A percentile compares a stretch with the other conserved stretches of the same genome.
These are phyloP conservation scores for Andrographis paniculata DNA, from an alignment of 305 asterid species.

Conservation along the genomic window DNA sequence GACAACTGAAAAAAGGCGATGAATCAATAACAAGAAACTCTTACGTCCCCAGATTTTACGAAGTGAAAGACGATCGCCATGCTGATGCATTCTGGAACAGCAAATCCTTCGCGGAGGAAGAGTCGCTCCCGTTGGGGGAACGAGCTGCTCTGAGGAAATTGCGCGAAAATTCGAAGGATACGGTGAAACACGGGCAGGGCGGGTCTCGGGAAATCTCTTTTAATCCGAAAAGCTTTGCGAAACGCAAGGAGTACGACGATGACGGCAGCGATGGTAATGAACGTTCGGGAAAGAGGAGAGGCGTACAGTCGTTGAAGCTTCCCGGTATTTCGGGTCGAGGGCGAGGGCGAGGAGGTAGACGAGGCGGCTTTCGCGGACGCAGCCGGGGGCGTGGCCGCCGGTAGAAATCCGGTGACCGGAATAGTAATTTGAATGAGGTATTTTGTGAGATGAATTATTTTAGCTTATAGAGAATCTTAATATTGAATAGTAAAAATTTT, in stretches of 20 bases:
- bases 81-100: constrained; percentile 76
- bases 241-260: constrained; percentile 50
- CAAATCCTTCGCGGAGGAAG: constrained; percentile 64
- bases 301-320: constrained; percentile 62
- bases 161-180: constrained; percentile 24
- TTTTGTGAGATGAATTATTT: no score
- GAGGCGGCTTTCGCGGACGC: constrained; percentile 38
- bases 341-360: constrained; percentile 42
- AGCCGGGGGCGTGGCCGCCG: constrained; percentile 23
- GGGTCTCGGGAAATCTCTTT: constrained; percentile 85
- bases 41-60: constrained; percentile 51
- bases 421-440: no score
- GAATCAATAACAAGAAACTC: not conserved
- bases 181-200: constrained; percentile 69
- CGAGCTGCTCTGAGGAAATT: constrained; percentile 41
- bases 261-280: constrained; percentile 29
- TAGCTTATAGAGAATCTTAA: no score
- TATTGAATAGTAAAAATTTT: no score
- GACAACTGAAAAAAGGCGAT: not conserved
- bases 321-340: constrained; percentile 33
- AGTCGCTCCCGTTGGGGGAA: constrained; percentile 73
- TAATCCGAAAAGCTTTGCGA: constrained; percentile 51
- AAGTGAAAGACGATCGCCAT: constrained; percentile 80
- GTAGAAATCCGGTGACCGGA: not conserved
- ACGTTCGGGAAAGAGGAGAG: constrained; percentile 51